Evolutionary conservation across 2,329 filamentous ascomycete species (phyloP).

Genomic region (Colletotrichum sojae): DNA sequence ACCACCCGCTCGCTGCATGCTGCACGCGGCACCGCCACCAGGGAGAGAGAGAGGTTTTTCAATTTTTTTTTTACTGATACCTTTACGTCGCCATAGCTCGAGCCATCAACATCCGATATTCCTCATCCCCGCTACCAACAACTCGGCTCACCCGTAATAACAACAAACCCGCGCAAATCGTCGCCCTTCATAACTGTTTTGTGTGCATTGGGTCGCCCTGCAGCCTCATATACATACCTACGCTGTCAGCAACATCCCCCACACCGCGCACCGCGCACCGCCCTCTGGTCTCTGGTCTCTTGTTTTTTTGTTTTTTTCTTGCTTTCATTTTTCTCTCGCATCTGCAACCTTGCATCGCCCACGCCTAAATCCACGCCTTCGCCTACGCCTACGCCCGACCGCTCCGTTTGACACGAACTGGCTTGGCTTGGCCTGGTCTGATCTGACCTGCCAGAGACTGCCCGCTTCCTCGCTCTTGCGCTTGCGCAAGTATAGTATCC

Average conservation of each 20-base stretch:
- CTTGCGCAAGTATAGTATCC: not conserved
- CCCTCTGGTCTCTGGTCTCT: not conserved
- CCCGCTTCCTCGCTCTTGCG: conserved; percentile 8
- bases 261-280: conserved; percentile 4
- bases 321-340: conserved; percentile 2
- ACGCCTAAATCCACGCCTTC: not conserved
- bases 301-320: conserved; percentile 25
- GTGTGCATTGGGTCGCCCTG: conserved; percentile 15
- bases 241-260: conserved; percentile 10
- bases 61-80: no score
- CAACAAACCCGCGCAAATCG: conserved; percentile 1
- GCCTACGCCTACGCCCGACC: not conserved
- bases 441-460: conserved; percentile 13
- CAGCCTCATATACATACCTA: conserved; percentile 38
- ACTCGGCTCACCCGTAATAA: no score
- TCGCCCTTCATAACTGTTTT: conserved; percentile 17
- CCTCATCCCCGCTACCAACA: conserved; percentile 1
- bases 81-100: no score
- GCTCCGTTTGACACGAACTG: not conserved
- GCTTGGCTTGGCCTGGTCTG: conserved; percentile 13
- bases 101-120: no score
- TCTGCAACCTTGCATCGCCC: conserved; percentile 3
- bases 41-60: no score
- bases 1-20: no score
- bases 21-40: no score